These are phyloP conservation scores for Mortierella claussenii DNA, from an alignment of 192 early-diverging fungal species.

Conservation along the genomic window DNA sequence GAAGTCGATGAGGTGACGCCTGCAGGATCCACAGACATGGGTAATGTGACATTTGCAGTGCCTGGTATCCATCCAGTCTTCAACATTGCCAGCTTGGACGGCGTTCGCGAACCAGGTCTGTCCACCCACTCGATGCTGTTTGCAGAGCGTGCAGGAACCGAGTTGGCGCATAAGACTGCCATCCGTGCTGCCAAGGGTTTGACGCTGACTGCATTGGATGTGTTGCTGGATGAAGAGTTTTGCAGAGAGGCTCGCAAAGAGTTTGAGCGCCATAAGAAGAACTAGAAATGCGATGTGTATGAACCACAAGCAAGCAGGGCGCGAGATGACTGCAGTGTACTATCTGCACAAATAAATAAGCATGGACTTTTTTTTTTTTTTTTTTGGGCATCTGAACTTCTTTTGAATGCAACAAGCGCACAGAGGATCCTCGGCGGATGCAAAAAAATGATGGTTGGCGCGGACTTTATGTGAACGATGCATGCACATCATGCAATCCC, in stretches of 20 bases:
- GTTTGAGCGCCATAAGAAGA: slow-evolving; percentile 41
- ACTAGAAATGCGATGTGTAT: neutral
- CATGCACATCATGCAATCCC: no score
- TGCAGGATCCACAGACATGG: slow-evolving; percentile 76
- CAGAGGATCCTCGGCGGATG: no score
- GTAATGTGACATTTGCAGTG: slow-evolving; percentile 72
- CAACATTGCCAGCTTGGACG: slow-evolving; percentile 66
- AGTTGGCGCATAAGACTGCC: slow-evolving; percentile 65
- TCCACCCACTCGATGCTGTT: slow-evolving; percentile 76
- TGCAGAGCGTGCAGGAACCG: slow-evolving; percentile 65
- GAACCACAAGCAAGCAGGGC: neutral
- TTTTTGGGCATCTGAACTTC: no score
- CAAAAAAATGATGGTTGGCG: no score
- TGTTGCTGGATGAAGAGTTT: slow-evolving; percentile 60
- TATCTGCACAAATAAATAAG: no score
- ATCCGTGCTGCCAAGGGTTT: slow-evolving; percentile 64
- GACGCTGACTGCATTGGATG: slow-evolving; percentile 61
- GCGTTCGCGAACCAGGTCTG: slow-evolving; percentile 45
- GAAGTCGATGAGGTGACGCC: slow-evolving; percentile 43
- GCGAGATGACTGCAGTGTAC: no score
- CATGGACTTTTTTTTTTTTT: no score
- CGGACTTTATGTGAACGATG: no score
- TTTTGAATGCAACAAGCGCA: no score
- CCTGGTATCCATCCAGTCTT: slow-evolving; percentile 70
- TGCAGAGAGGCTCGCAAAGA: slow-evolving; percentile 54